Conservation (phyloP, 129 eudicot species). For the Saussurea involucrata region DNA sequence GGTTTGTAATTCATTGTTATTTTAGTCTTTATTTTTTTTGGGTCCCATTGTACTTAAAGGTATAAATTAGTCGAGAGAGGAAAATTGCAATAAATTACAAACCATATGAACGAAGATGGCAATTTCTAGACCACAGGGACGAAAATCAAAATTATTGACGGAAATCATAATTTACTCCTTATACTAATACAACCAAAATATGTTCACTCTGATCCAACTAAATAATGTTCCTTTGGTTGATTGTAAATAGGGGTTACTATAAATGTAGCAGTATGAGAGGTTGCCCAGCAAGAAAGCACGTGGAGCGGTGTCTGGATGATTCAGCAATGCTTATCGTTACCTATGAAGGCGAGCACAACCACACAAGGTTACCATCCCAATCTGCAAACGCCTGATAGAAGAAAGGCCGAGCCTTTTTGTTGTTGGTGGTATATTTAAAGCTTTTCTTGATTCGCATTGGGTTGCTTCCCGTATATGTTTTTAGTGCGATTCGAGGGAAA, state of each 20-base stretch:
- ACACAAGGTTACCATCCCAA: slow-evolving; percentile 72
- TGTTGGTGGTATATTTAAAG: slow-evolving; percentile 19
- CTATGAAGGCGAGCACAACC: slow-evolving; percentile 96
- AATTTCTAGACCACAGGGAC: no score
- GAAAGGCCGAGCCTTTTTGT: slow-evolving; percentile 6
- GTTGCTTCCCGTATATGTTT: slow-evolving; percentile 40
- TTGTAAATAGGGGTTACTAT: slow-evolving; percentile 86
- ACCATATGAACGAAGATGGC: no score
- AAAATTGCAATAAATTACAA: no score
- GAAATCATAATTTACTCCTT: no score
- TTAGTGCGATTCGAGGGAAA: slow-evolving; percentile 35
- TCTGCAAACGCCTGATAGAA: slow-evolving; percentile 50
- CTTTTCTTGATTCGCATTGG: slow-evolving; percentile 43
- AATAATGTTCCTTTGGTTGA: not conserved
- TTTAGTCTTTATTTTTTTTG: no score
- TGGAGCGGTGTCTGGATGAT: slow-evolving; percentile 90
- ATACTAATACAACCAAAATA: not conserved
- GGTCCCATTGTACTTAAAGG: no score
- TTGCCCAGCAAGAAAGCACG: slow-evolving; percentile 98
- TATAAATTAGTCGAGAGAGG: no score
- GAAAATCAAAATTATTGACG: no score
- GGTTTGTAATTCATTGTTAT: no score
- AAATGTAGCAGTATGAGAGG: slow-evolving; percentile 99
- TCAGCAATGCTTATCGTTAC: slow-evolving; percentile 93
- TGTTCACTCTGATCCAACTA: not conserved